Evolutionary conservation across 768 basidiomycete species (phyloP), one percentile per base, ranked within the genome.

Genomic region (Epithele typhae): DNA sequence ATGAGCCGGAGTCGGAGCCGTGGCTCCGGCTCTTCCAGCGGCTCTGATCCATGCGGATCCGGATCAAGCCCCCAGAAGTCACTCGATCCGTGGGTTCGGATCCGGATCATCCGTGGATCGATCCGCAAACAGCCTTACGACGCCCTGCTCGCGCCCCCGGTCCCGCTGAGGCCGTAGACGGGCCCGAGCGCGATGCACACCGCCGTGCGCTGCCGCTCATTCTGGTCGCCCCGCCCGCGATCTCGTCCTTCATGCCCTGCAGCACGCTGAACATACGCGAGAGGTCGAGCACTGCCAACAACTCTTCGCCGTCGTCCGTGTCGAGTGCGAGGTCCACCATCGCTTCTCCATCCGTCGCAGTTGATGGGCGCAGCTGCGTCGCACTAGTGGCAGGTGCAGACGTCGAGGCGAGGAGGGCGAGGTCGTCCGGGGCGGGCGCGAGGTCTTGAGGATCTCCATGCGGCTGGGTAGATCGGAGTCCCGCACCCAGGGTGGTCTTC

Each of bases 181-280:
- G 89, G 64, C 1, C 84, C 84, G 0, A 90, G 67, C 19, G 87
- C 85, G 18, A 86, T 83, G 37, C 71, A 68, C 7, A 87, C 87
- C 0, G 87, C 87, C 21, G 85, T 81, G 55, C 69, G 76, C 54
- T 82, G 69, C 53, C 79, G 70, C 64, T 84, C 84, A 19, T 70
- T 71, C 53, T 82, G 77, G 57, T 82, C 72, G 5, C 70, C 66
- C 67, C 84, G 10, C 69, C 74, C 19, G 80, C 72, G 53, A 90
- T 88, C 67, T 90, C 85, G 19, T 77, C 78, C 59, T 85, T 86
- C 75, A 87, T 77, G 40, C 75, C 76, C 55, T 85, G 79, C 25
- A 90, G 68, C 1, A 77, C 75, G 15, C 70, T 70, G 7, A 89
- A 58, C 25, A 88, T 78, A 38, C 69, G 66, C 22, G 77, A 71